These are phyloP conservation scores for Sphagnurus paluster DNA, from an alignment of 1,284 basidiomycete genomes.

Conservation along the genomic window DNA sequence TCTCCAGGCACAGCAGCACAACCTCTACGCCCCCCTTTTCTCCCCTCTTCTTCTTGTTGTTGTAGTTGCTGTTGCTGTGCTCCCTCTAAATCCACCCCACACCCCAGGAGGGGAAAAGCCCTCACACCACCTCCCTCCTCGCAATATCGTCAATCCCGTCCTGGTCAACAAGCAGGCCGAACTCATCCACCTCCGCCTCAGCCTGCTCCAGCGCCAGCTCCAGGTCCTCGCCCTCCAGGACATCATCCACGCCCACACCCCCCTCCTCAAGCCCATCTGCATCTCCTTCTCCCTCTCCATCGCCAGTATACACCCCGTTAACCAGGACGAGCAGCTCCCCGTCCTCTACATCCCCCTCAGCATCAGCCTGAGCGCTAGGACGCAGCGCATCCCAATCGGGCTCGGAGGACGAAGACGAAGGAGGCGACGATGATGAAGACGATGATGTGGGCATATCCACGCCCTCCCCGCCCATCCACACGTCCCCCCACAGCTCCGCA, in stretches of 20 bases:
- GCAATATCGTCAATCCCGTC: slow-evolving; percentile 39
- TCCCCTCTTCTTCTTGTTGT: too few species aligned
- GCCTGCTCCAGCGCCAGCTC: slow-evolving; percentile 15
- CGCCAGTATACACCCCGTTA: background rate
- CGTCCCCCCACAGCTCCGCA: slow-evolving; percentile 64
- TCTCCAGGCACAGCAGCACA: too few species aligned
- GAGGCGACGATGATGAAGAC: too few species aligned
- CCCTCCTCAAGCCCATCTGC: slow-evolving; percentile 3
- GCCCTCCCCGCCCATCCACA: slow-evolving; percentile 52
- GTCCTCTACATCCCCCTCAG: too few species aligned
- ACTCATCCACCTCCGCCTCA: slow-evolving; percentile 23
- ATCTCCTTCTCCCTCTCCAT: slow-evolving; percentile 4
- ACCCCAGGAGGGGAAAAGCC: background rate
- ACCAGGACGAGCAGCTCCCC: too few species aligned
- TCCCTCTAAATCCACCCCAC: too few species aligned
- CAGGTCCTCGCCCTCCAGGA: slow-evolving; percentile 22
- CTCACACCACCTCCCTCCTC: slow-evolving; percentile 37
- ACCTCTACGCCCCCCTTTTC: too few species aligned
- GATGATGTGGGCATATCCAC: too few species aligned
- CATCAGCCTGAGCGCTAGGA: too few species aligned
- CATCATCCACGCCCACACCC: slow-evolving; percentile 10
- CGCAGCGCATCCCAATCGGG: too few species aligned
- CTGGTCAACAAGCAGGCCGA: slow-evolving; percentile 36
- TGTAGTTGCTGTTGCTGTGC: too few species aligned
- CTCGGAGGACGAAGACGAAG: too few species aligned